Evolutionary conservation across 2,329 filamentous ascomycete genomes (phyloP).

Genomic region (Xylariaceae sp.): DNA sequence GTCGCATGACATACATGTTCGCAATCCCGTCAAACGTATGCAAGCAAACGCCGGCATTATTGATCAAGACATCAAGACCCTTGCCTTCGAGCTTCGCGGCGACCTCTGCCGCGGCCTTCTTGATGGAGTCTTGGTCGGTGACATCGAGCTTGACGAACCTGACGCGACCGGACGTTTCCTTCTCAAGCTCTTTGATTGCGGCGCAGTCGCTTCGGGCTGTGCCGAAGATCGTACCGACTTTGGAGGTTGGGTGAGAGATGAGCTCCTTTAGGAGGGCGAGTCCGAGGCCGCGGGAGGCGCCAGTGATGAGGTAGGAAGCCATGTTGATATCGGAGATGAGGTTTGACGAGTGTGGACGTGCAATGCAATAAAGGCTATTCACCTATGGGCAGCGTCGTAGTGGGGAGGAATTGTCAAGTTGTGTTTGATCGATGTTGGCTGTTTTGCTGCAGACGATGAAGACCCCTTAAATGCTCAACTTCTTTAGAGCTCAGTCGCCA

Average conservation of each 20-base stretch:
- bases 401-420: neutral
- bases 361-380: neutral
- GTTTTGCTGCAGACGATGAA: neutral
- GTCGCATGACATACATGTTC: neutral
- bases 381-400: neutral
- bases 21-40: neutral
- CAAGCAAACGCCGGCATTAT: slow-evolving; percentile 31
- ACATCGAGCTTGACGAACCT: slow-evolving; percentile 36
- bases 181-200: neutral
- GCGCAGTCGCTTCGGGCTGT: neutral
- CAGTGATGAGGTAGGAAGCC: neutral
- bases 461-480: neutral
- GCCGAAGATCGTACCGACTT: neutral
- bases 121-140: slow-evolving; percentile 32
- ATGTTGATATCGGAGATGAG: neutral
- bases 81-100: slow-evolving; percentile 33
- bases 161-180: slow-evolving; percentile 31
- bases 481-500: neutral
- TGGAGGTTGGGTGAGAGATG: neutral
- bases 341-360: neutral
- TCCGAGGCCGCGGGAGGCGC: neutral
- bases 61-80: slow-evolving; percentile 43
- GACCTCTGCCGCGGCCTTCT: slow-evolving; percentile 32
- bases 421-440: neutral
- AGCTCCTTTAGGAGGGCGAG: neutral